A percentile compares a stretch with the other conserved stretches of the same genome.
Conservation (phyloP, 331 rosid species). For the Dryas integrifolia region DNA sequence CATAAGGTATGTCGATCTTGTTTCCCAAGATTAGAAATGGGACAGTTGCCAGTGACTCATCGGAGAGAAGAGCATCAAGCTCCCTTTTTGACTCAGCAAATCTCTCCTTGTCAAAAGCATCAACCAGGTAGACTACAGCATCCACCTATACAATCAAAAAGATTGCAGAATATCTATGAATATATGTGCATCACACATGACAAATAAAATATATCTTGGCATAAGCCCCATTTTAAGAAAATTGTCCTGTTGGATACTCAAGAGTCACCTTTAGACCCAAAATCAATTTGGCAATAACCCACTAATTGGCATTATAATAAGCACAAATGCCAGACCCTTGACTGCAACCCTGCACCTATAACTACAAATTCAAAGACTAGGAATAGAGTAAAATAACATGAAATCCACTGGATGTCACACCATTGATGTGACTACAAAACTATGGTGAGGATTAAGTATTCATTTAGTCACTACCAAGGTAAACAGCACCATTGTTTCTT, state of each 20-base stretch:
- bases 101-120: slow-evolving; percentile 76
- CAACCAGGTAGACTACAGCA: slow-evolving; percentile 81
- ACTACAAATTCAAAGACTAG: background rate
- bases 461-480: background rate
- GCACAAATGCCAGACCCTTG: background rate
- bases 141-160: slow-evolving; percentile 53
- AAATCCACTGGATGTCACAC: background rate
- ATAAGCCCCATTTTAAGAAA: background rate
- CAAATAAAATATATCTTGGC: background rate
- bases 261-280: background rate
- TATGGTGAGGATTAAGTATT: background rate
- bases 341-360: background rate
- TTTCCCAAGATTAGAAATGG: slow-evolving; percentile 86
- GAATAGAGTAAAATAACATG: background rate
- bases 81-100: slow-evolving; percentile 74
- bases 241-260: background rate
- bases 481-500: background rate
- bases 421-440: background rate
- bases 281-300: background rate
- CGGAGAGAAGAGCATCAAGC: slow-evolving; percentile 80
- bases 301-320: background rate
- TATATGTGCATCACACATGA: background rate
- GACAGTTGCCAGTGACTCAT: slow-evolving; percentile 59
- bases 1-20: slow-evolving; percentile 83
- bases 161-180: background rate